phyloP scores from a whole-genome alignment of 805 yeast genomes.

The Saturnispora gosingensis region DNA sequence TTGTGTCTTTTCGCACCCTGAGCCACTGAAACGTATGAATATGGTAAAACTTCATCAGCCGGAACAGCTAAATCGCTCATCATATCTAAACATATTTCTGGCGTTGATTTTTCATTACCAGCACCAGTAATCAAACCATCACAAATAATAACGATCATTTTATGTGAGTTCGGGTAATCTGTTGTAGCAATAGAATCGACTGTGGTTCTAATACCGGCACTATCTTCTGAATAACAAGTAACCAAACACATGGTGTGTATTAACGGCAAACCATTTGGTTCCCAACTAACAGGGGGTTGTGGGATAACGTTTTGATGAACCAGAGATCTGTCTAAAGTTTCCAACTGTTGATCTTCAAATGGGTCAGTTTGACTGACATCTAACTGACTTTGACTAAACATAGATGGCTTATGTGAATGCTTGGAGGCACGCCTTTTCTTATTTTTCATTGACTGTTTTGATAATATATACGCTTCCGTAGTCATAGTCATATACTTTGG shows the following conservation, averaged over 20 bases:
- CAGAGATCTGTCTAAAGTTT: constrained; percentile 46
- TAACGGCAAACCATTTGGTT: constrained; percentile 79
- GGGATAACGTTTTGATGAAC: constrained; percentile 75
- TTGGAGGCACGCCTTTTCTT: background rate
- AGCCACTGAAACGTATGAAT: constrained; percentile 92
- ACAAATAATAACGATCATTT: constrained; percentile 74
- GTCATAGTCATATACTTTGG: constrained; percentile 55
- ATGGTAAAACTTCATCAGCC: constrained; percentile 65
- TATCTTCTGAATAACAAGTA: constrained; percentile 93
- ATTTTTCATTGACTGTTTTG: constrained; percentile 8
- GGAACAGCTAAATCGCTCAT: constrained; percentile 72
- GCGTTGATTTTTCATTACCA: constrained; percentile 80
- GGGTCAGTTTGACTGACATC: constrained; percentile 11
- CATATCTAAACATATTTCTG: constrained; percentile 81
- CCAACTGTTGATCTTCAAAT: constrained; percentile 28
- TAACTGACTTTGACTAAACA: constrained; percentile 9
- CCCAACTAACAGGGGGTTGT: constrained; percentile 84
- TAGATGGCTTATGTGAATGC: constrained; percentile 1
- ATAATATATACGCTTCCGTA: constrained; percentile 40
- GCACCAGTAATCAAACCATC: constrained; percentile 94
- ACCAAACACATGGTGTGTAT: constrained; percentile 67
- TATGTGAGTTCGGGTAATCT: constrained; percentile 92
- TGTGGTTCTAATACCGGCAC: constrained; percentile 75
- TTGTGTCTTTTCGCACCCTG: constrained; percentile 92
- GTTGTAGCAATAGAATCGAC: constrained; percentile 91